A percentile compares a stretch with the other conserved stretches of the same genome.
Conservation (phyloP, 2,329 filamentous ascomycete species). For the Byssochlamys sp. region DNA sequence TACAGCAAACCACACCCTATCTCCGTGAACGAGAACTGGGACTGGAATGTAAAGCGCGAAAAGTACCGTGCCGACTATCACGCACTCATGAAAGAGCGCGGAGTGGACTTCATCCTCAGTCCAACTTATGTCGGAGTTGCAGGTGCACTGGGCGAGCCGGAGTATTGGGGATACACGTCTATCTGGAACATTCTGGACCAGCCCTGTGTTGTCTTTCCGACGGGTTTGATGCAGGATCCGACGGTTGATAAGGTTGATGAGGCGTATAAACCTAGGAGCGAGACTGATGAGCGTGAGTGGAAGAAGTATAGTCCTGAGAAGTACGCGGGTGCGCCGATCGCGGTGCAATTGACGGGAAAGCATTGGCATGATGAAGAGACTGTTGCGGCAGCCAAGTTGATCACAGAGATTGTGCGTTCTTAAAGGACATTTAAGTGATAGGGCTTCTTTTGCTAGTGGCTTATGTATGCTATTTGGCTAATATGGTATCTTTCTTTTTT, state of each 20-base stretch:
- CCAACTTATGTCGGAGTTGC: not conserved
- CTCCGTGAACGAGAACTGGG: slow-evolving; percentile 12
- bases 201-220: slow-evolving; percentile 18
- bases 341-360: slow-evolving; percentile 43
- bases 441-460: too few relatives aligned
- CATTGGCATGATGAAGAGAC: slow-evolving; percentile 47
- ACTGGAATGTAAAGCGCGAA: slow-evolving; percentile 1
- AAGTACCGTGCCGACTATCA: slow-evolving; percentile 1
- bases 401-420: not conserved
- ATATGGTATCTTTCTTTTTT: not conserved
- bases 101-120: slow-evolving; percentile 4
- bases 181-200: slow-evolving; percentile 26
- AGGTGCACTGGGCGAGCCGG: slow-evolving; percentile 1
- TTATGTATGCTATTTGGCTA: not conserved
- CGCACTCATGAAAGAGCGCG: not conserved
- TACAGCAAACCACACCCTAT: slow-evolving; percentile 3
- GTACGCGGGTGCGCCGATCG: slow-evolving; percentile 39
- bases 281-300: slow-evolving; percentile 24
- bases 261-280: slow-evolving; percentile 14
- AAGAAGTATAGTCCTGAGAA: slow-evolving; percentile 21
- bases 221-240: slow-evolving; percentile 15
- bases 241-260: slow-evolving; percentile 13
- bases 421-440: not conserved
- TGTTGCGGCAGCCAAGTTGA: slow-evolving; percentile 19
- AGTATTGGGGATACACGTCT: slow-evolving; percentile 21